Base-by-base conservation (phyloP, 1,139 yeast genomes). In the Geotrichum candidum region DNA sequence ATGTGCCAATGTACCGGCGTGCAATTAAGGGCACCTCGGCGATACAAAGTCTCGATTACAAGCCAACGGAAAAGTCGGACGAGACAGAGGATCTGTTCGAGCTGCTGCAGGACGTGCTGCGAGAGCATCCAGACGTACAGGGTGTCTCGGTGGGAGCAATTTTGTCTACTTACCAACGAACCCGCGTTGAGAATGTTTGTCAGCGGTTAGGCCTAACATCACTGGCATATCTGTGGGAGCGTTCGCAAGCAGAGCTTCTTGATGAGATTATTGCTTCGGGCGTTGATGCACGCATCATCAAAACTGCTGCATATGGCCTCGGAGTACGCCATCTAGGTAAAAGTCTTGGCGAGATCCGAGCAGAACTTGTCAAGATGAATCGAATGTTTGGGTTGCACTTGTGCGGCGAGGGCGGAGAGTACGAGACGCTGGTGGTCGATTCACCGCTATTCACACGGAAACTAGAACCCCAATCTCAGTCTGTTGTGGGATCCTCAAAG, bases 351-450 rank as follows among this genome's bases (percentile, higher is more conserved):
- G 82, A 88, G 66, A 77, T 88, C 67, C 82, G 82, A 61, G 87
- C 90, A 0, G 80, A 78, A 0, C 74, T 94, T 70, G 69, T 81
- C 11, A 78, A 78, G 51, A 77, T 92, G 66, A 88, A 92, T 70
- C 67, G 73, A 11, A 76, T 77, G 74, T 92, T 84, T 73, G 96
- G 92, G 1, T 89, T 92, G 10, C 97, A 94, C 73, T 84, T 94
- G 0, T 94, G 99, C 77, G 99, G 99, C 9, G 99, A 94, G 77
- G 99, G 99, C 25, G 99, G 99, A 0, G 99, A 94, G 73, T 94
- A 91, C 73, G 99, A 94, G 72, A 87, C 97, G 0, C 77, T 92
- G 67, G 98, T 94, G 2, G 78, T 94, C 38, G 97, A 94, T 73
- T 89, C 96, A 1, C 96, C 96, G 0, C 85, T 89, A 64, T 94